Evolutionary conservation across 306 rosid species (phyloP), one percentile per base, ranked within the genome.

Genomic region (Prunus armeniaca): DNA sequence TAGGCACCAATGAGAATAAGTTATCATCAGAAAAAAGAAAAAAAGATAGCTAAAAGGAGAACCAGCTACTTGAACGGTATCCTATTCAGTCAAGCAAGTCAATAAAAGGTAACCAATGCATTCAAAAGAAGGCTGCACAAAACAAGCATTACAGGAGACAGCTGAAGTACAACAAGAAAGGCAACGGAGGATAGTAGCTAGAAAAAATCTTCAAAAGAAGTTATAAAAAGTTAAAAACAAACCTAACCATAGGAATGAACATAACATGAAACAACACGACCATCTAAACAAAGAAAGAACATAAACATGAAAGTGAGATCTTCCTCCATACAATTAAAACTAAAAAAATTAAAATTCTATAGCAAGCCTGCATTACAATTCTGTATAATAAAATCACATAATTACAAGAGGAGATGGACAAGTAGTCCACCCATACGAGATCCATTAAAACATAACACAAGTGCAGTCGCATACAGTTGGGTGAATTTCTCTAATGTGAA

Each of bases 1-100:
- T 93, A 67, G 65, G 66, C 57, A 58, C 73, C 75, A 58, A 69
- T 38, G 43, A 84, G 43, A 45, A 77, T 71, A 76, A 47, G 6
- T 24, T 25, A 73, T 9, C 55, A 79, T 74, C 25, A 27, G 67
- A 46, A 57, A 10, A 70, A 56, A 17, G 64, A 64, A 22, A 64
- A n/a, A n/a, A 7, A 65, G 9, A 27, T 1, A 25, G 66, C 32
- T 28, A 28, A 55, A 20, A 30, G 73, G 8, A 74, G 24, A 72
- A 54, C 6, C 28, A 12, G 64, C 50, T 24, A 60, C 65, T 12
- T 60, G 15, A 62, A 20, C 3, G 12, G 25, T 3, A n/a, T 3
- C 27, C 62, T 56, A 20, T 19, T 56, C 62, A 56, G 20, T 56
- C 27, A 19, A 55, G 61, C 1, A 55, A 20, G 15, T 1, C 6